These are phyloP conservation scores for Cladosporium sp. DNA, from an alignment of 2,329 filamentous ascomycete genomes.

Conservation along the genomic window DNA sequence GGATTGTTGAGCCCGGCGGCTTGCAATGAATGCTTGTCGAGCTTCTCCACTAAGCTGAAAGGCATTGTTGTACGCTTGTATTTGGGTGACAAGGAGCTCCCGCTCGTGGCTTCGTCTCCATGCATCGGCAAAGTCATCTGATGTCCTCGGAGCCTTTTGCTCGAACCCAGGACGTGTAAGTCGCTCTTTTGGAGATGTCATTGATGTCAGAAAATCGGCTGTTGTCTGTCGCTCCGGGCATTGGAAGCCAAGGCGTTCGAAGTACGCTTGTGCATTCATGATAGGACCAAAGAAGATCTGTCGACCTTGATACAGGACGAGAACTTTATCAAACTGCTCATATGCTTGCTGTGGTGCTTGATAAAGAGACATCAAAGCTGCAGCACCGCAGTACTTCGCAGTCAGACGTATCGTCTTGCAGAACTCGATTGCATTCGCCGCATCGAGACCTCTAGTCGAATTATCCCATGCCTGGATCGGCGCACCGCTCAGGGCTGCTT, in stretches of 20 bases:
- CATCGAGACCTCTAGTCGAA: constrained; percentile 71
- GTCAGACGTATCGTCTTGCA: constrained; percentile 68
- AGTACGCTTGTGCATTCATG: constrained; percentile 65
- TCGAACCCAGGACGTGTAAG: constrained; percentile 47
- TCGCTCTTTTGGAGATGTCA: constrained; percentile 57
- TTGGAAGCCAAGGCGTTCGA: constrained; percentile 69
- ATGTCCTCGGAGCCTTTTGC: constrained; percentile 49
- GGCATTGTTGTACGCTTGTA: constrained; percentile 48
- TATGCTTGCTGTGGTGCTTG: constrained; percentile 71
- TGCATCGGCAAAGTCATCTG: constrained; percentile 50
- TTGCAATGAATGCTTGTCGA: constrained; percentile 47
- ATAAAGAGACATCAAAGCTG: constrained; percentile 72
- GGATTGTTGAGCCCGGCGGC: constrained; percentile 49
- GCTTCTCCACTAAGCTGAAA: constrained; percentile 48
- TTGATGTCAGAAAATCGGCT: constrained; percentile 74
- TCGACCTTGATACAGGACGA: constrained; percentile 66
- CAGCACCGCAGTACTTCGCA: constrained; percentile 65
- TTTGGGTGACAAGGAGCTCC: constrained; percentile 43
- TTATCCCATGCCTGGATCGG: constrained; percentile 69
- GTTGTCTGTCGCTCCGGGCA: constrained; percentile 72
- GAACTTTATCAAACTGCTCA: constrained; percentile 68
- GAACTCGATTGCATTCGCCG: constrained; percentile 74
- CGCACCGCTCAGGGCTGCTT: constrained; percentile 67
- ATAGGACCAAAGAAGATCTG: constrained; percentile 71
- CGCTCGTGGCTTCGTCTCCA: constrained; percentile 58